These are phyloP conservation scores for Lentinus tigrinus DNA, from an alignment of 768 basidiomycete genomes.

Conservation along the genomic window DNA sequence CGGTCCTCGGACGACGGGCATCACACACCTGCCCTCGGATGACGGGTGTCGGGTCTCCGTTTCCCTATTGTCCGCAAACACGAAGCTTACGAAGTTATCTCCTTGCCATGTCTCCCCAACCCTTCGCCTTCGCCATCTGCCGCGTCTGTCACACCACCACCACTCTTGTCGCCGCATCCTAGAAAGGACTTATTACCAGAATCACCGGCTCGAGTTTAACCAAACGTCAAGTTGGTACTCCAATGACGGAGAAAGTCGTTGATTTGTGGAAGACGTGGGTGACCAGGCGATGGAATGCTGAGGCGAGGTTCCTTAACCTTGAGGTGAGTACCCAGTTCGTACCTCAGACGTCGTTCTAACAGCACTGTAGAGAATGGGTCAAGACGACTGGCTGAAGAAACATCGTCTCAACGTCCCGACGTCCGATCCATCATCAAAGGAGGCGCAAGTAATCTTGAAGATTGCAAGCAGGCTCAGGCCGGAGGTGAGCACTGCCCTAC, in stretches of 20 bases:
- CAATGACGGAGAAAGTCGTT: slow-evolving; percentile 39
- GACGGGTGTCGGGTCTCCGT: slow-evolving; percentile 24
- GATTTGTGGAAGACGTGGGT: slow-evolving; percentile 80
- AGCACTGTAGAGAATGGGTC: slow-evolving; percentile 63
- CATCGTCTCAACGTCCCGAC: slow-evolving; percentile 73
- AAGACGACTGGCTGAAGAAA: slow-evolving; percentile 75
- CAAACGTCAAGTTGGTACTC: not conserved
- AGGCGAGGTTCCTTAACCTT: slow-evolving; percentile 72
- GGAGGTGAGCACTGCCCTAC: slow-evolving; percentile 43
- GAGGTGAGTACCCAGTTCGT: slow-evolving; percentile 58
- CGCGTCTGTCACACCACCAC: slow-evolving; percentile 34
- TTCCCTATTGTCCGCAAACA: slow-evolving; percentile 33
- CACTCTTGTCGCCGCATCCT: not conserved
- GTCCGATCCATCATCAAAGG: slow-evolving; percentile 54
- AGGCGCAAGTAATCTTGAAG: slow-evolving; percentile 87
- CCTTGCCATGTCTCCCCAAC: slow-evolving; percentile 30
- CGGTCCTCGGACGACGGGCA: too few relatives aligned
- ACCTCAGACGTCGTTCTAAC: not conserved
- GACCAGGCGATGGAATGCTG: slow-evolving; percentile 67
- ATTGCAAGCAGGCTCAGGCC: slow-evolving; percentile 78
- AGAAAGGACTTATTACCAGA: too few relatives aligned
- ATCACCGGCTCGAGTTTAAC: too few relatives aligned
- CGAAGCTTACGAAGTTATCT: slow-evolving; percentile 41
- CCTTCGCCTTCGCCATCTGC: slow-evolving; percentile 27
- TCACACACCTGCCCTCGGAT: slow-evolving; percentile 2